phyloP scores from a whole-genome alignment of 352 stramenopile species.

The Pythium sukuiense region DNA sequence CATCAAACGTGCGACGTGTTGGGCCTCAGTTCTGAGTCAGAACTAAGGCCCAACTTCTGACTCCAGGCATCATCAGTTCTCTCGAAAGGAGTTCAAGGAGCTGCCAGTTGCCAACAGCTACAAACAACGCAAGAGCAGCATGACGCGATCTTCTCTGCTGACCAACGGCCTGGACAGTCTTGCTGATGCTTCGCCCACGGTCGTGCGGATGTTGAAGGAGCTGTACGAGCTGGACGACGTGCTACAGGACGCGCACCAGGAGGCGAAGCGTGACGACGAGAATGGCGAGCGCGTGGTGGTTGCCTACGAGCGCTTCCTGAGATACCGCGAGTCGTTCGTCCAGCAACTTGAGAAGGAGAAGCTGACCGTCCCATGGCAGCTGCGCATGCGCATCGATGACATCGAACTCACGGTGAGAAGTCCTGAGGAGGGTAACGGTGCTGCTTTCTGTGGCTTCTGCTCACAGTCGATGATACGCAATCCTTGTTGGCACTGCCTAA shows the following conservation, averaged over 20 bases:
- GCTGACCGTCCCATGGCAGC: conserved; percentile 37
- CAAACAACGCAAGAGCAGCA: background rate
- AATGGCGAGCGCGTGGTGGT: conserved; percentile 33
- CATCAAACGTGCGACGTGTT: background rate
- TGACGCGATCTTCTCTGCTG: conserved; percentile 1
- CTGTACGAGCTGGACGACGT: conserved; percentile 30
- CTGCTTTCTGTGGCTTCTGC: background rate
- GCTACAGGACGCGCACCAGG: conserved; percentile 35
- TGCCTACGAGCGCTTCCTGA: conserved; percentile 34
- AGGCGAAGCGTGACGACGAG: conserved; percentile 35
- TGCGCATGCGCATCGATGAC: conserved; percentile 71
- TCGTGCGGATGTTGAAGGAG: conserved; percentile 19
- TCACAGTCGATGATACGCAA: background rate
- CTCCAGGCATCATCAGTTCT: background rate
- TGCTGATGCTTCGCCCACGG: conserved; percentile 4
- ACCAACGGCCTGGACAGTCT: conserved; percentile 15
- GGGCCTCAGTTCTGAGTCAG: background rate
- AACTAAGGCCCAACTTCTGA: background rate
- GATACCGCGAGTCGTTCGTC: conserved; percentile 29
- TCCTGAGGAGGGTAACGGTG: background rate
- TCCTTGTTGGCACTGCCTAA: background rate
- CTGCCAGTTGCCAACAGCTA: background rate
- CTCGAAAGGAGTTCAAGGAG: background rate
- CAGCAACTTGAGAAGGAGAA: conserved; percentile 27
- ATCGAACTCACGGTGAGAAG: conserved; percentile 71